Evolutionary conservation across 2,329 filamentous ascomycete species (phyloP), one percentile per base, ranked within the genome.

Genomic region (Claviceps lovelessii): DNA sequence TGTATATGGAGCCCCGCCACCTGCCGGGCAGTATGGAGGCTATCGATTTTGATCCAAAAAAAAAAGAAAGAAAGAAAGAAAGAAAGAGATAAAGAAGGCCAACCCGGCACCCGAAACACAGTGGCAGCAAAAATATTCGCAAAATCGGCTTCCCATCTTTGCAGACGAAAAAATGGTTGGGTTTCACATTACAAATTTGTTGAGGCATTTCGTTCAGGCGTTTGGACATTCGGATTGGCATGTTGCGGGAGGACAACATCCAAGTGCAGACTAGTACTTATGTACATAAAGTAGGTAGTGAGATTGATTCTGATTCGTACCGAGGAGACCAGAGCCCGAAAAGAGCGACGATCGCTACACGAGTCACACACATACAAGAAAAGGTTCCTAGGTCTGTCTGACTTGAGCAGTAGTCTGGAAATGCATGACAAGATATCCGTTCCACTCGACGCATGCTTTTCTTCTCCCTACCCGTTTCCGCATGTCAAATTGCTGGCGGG

Each of bases 1-100:
- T 53, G 64, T 58, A 28, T 71, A 68, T 29, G 64, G 63, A 44
- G 63, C 64, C 46, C 64, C 58, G 5, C 55, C 65, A 15, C 62
- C 65, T 37, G 59, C 63, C 3, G 67, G 68, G n/a, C 67, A 70
- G 52, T 71, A 65, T 57, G 68, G 67, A 51, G 65, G 67, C 29
- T 70, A 68, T 55, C 63, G 66, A 39, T 72, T 66, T 56, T 69
- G 55, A 61, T 9, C 31, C 3, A 9, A 33, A 23, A 23, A 23
- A 23, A 23, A 23, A 23, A 23, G 23, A 23, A 23, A 2, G 2
- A 23, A 23, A 23, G 3, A 13, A 39, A 13, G 13, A 39, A 39
- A 6, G 13, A 17, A 17, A 17, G 11, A 17, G 5, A 6, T 1
- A 17, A 6, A 28, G 5, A 35, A 15, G 9, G 28, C 28, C 31